Evolutionary conservation across 768 basidiomycete species (phyloP).

Genomic region (Thelephora ganbajun): DNA sequence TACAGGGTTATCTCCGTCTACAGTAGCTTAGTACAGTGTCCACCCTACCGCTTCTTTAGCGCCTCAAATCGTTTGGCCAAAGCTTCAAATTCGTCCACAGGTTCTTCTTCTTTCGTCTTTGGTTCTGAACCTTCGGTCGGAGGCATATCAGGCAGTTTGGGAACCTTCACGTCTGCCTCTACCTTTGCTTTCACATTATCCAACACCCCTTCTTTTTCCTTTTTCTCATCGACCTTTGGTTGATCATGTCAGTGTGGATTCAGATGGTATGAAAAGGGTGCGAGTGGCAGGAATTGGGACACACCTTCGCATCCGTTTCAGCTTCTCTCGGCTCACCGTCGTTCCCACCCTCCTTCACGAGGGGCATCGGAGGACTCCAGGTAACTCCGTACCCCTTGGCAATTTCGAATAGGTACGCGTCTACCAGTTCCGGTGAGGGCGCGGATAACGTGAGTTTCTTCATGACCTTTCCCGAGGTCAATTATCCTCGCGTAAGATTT

Average conservation of each 20-base stretch:
- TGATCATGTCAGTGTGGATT: not conserved
- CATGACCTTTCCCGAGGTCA: conserved; percentile 35
- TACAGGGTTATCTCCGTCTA: no score
- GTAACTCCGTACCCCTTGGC: conserved; percentile 72
- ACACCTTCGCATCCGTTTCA: conserved; percentile 26
- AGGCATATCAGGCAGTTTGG: conserved; percentile 37
- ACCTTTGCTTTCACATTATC: conserved; percentile 10
- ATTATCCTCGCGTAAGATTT: not conserved
- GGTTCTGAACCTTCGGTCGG: conserved; percentile 26
- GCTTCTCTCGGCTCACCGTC: conserved; percentile 13
- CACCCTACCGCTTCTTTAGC: conserved; percentile 59
- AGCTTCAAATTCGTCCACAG: conserved; percentile 61
- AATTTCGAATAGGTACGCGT: conserved; percentile 83
- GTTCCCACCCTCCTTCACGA: conserved; percentile 12
- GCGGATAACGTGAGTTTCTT: conserved; percentile 60
- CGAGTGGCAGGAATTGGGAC: conserved; percentile 6
- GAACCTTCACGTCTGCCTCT: conserved; percentile 17
- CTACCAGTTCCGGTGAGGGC: conserved; percentile 63
- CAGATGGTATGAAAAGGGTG: no score
- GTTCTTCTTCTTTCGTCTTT: conserved; percentile 18
- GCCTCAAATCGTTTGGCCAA: conserved; percentile 73
- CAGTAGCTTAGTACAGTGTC: no score
- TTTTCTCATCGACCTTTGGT: not conserved
- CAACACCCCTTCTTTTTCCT: conserved; percentile 6
- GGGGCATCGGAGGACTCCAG: conserved; percentile 35